Evolutionary conservation across 371 early-diverging fungal genomes (phyloP).

Genomic region (Batkoa obscura): DNA sequence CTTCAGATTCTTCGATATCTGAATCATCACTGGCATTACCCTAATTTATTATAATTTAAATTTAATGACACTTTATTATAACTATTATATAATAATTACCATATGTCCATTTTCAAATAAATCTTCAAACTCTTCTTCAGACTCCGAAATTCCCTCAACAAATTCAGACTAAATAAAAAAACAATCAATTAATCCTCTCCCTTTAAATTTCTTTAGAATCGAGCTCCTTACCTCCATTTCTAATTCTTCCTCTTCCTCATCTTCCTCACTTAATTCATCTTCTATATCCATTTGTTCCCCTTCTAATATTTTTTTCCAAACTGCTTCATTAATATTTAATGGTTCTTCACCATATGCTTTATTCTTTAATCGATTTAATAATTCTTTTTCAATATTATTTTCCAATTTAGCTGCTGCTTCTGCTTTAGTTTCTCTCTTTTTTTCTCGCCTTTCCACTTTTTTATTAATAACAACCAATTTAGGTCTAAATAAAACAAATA

Average conservation of each 20-base stretch:
- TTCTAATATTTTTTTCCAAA: constrained; percentile 55
- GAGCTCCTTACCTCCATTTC: constrained; percentile 18
- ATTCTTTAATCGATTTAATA: constrained; percentile 82
- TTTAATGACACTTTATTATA: neutral
- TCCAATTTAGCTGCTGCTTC: constrained; percentile 90
- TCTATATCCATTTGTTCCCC: constrained; percentile 46
- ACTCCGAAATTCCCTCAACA: constrained; percentile 10
- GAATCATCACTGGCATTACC: neutral
- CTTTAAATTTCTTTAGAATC: neutral
- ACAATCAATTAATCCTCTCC: neutral
- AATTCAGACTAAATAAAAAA: constrained; percentile 7
- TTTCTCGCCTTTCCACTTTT: constrained; percentile 87
- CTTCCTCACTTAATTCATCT: constrained; percentile 46
- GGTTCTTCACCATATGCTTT: constrained; percentile 88
- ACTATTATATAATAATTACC: neutral
- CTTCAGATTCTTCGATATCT: neutral
- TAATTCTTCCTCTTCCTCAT: constrained; percentile 30
- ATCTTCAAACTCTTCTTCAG: constrained; percentile 16
- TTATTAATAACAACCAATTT: constrained; percentile 77
- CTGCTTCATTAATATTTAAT: constrained; percentile 71
- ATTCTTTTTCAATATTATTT: constrained; percentile 91
- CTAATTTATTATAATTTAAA: neutral
- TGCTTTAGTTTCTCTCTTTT: constrained; percentile 78
- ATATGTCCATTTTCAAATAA: constrained; percentile 15
- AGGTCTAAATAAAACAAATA: constrained; percentile 21